Conservation (phyloP, 2,329 filamentous ascomycete genomes). For the Alternaria angustiovoidea region DNA sequence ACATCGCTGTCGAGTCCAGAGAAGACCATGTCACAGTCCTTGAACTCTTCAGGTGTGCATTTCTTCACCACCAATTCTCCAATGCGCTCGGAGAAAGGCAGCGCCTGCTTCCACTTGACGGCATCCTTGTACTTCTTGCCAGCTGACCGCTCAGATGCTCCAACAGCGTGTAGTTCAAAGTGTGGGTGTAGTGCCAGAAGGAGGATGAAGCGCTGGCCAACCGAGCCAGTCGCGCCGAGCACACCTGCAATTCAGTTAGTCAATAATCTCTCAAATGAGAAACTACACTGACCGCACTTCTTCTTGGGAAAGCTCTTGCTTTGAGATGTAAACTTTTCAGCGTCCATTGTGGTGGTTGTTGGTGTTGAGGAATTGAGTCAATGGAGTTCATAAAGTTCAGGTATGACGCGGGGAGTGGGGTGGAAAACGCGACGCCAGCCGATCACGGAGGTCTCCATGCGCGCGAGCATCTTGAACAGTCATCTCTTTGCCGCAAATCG, state of each 20-base stretch:
- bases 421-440: constrained; percentile 29
- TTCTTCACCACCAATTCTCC: constrained; percentile 84
- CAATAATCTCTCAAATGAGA: constrained; percentile 35
- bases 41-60: constrained; percentile 82
- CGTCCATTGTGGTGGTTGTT: constrained; percentile 51
- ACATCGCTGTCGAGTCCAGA: constrained; percentile 92
- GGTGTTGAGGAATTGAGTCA: constrained; percentile 33
- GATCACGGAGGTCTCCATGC: constrained; percentile 32
- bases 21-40: constrained; percentile 92
- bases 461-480: not conserved
- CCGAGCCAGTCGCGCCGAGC: constrained; percentile 90
- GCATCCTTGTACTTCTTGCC: constrained; percentile 96
- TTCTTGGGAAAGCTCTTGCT: constrained; percentile 58
- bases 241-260: constrained; percentile 60
- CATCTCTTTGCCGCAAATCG: not conserved
- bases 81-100: constrained; percentile 78
- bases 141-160: constrained; percentile 86
- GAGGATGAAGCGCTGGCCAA: constrained; percentile 94
- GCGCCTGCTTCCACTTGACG: constrained; percentile 91
- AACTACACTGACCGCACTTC: constrained; percentile 61
- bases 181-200: constrained; percentile 87
- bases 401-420: constrained; percentile 38
- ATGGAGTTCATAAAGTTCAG: constrained; percentile 27
- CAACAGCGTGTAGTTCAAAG: constrained; percentile 86
- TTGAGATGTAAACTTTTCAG: constrained; percentile 52